Base-by-base conservation (phyloP, 106 monocot species). In the Amphibolis antarctica region DNA sequence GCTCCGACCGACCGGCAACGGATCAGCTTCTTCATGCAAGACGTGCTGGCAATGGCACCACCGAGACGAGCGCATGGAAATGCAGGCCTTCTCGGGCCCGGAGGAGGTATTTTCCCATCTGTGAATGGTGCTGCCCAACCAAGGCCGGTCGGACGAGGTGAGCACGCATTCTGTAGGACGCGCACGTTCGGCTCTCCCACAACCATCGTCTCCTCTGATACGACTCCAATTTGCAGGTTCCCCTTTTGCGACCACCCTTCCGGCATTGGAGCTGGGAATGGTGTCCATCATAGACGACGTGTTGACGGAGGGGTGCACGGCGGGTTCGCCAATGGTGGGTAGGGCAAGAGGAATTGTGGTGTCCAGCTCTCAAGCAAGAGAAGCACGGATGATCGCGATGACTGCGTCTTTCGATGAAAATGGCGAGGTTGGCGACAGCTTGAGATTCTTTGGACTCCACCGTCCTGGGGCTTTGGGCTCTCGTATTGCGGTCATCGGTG, bases 381-480 rank as follows among this genome's bases (percentile, higher is more conserved):
- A n/a, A 21, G 22, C n/a, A 10, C 52, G 9, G 5, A 63, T 71
- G 62, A 47, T 71, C 17, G 71, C 71, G 14, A 53, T 71, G 71
- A 63, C 52, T 10, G 71, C 55, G 6, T 54, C 25, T 1, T 71
- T 71, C 15, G 51, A 50, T 26, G 69, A 19, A 10, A 56, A 50
- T 26, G 60, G 49, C 13, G 53, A 63, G 19, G 23, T 17, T 3
- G 63, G 61, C 1, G 59, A 53, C 25, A 63, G 63, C 28, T 13
- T 71, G 30, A 71, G 51, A 28, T 53, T 71, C 23, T 71, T 63
- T 44, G 71, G 71, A 36, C 44, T 71, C 42, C 62, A 45, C 43
- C 62, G 19, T 23, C n/a, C 71, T 0, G 63, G 24, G 7, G 62
- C 42, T 17, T 11, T 43, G 10, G 63, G 52, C 42, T 63, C 71